phyloP scores from a whole-genome alignment of 768 basidiomycete genomes.

The Kwoniella dendrophila region DNA sequence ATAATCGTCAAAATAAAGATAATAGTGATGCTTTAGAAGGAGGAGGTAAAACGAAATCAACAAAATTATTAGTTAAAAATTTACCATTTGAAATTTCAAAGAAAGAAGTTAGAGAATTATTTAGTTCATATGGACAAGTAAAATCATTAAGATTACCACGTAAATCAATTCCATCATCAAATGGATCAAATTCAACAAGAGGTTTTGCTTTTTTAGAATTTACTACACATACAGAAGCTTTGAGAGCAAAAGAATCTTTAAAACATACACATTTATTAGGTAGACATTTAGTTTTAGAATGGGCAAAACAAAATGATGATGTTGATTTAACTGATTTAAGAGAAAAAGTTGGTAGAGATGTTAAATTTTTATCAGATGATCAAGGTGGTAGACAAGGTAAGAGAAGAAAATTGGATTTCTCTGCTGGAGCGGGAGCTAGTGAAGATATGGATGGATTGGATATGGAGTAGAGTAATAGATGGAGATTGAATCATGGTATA shows the following conservation, averaged over 20 bases:
- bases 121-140: slow-evolving; percentile 88
- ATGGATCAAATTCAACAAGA: slow-evolving; percentile 58
- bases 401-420: slow-evolving; percentile 51
- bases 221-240: slow-evolving; percentile 82
- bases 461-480: slow-evolving; percentile 2
- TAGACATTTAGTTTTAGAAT: slow-evolving; percentile 89
- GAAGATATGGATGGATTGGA: slow-evolving; percentile 48
- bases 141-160: slow-evolving; percentile 92
- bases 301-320: slow-evolving; percentile 70
- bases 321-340: slow-evolving; percentile 75
- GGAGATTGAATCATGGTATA: background rate
- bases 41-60: slow-evolving; percentile 66
- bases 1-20: slow-evolving; percentile 33
- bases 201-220: slow-evolving; percentile 99
- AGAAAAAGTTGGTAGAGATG: slow-evolving; percentile 75
- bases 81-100: slow-evolving; percentile 94
- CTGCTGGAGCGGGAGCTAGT: slow-evolving; percentile 15
- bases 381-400: slow-evolving; percentile 31
- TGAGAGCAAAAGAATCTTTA: slow-evolving; percentile 80
- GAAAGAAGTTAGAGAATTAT: slow-evolving; percentile 86
- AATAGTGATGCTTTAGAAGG: slow-evolving; percentile 58
- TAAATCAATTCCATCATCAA: slow-evolving; percentile 75
- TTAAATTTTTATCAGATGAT: slow-evolving; percentile 61
- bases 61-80: slow-evolving; percentile 98
- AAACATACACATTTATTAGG: slow-evolving; percentile 95